Conservation (phyloP, 2,329 filamentous ascomycete genomes). For the Aurifilum marmelostoma region DNA sequence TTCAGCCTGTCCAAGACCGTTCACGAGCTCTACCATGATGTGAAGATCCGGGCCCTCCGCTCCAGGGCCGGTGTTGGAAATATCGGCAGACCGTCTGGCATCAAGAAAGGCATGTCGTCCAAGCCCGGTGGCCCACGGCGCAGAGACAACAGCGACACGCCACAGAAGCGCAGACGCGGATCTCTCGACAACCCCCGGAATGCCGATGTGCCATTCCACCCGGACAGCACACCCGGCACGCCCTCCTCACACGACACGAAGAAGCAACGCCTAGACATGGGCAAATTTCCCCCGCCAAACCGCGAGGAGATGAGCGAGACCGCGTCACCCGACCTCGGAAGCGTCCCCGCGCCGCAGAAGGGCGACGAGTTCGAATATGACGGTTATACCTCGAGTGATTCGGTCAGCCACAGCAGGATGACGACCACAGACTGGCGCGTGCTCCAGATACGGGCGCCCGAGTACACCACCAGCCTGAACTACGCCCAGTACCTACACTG, state of each 20-base stretch:
- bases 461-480: constrained; percentile 48
- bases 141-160: constrained; percentile 34
- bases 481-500: constrained; percentile 63
- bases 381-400: constrained; percentile 57
- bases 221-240: constrained; percentile 31
- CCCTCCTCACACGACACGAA: constrained; percentile 5
- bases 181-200: constrained; percentile 22
- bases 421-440: constrained; percentile 55
- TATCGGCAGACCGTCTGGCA: constrained; percentile 58
- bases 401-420: constrained; percentile 50
- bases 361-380: constrained; percentile 46
- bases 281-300: constrained; percentile 10
- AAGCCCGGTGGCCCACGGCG: constrained; percentile 35
- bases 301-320: constrained; percentile 1
- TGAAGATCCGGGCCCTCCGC: constrained; percentile 53
- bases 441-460: constrained; percentile 54
- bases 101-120: constrained; percentile 37
- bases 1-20: constrained; percentile 57
- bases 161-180: constrained; percentile 29
- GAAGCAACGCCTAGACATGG: constrained; percentile 13
- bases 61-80: constrained; percentile 59
- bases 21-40: constrained; percentile 60
- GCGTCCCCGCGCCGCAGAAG: not conserved
- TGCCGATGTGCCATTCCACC: constrained; percentile 27
- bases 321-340: constrained; percentile 3